Evolutionary conservation across 345 rosid species (phyloP), one percentile per base, ranked within the genome.

Genomic region (Rubroshorea leprosula): DNA sequence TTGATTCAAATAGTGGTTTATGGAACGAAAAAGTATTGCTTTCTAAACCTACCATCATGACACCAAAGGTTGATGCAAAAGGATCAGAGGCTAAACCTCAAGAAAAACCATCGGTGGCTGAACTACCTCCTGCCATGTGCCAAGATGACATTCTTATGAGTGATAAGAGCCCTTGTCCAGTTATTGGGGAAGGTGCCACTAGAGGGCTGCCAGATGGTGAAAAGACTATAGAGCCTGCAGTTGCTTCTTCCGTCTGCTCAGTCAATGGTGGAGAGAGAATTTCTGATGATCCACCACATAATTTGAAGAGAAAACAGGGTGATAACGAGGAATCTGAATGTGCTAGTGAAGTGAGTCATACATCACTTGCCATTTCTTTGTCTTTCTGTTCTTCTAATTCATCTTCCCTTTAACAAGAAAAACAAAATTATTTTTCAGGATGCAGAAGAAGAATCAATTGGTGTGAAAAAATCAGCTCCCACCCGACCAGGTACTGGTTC

Each of bases 191-290:
- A 61, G 74, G 64, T 49, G 68, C 76, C 8, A 35, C 57, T 44
- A 74, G 65, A 70, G 76, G 71, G 79, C 61, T 58, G 8, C 72
- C 52, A 15, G 84, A 72, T 23, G 54, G 75, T 69, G 95, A 82
- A 64, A 85, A 76, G 80, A 75, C 50, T 49, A 27, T 35, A 19
- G 84, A 74, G 60, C 76, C 75, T 54, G 68, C 74, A 1, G 83
- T 68, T 64, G 83, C 74, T 41, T 68, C 87, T 64, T 87, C 96
- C 13, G 86, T 85, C 70, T 79, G 89, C 64, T 86, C 96, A n/a
- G 90, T 79, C 57, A 86, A 79, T 64, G 78, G 83, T 51, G 65
- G 69, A 11, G 90, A 80, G 69, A 80, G 80, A 38, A 72, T 58
- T 64, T 78, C 81, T 1, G 86, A 84, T 64, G 81, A 80, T 43